Evolutionary conservation across 768 basidiomycete genomes (phyloP), one percentile per base, ranked within the genome.

Genomic region (Candolleomyces efflorescens): DNA sequence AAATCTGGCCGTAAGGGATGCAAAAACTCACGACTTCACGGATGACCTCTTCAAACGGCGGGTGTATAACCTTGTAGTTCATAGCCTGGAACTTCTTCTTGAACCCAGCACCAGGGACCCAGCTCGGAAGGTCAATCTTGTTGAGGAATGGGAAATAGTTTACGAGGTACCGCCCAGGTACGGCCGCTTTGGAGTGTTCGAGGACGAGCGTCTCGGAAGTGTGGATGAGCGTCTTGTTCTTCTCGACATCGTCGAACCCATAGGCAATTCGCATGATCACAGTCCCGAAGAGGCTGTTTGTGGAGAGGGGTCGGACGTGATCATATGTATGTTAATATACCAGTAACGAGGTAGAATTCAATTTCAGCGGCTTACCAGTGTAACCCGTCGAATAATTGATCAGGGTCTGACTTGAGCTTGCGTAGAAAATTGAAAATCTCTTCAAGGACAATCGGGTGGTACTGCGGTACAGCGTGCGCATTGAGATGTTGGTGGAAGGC

Each of bases 81-180:
- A 62, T 63, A 50, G 58, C 65, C 58, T 56, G 20, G 68, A 67
- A 51, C 59, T 64, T 43, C 62, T 62, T 69, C 55, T 72, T 64
- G 65, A 74, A 77, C 1, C 65, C 67, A 5, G 73, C 72, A 22
- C 76, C 75, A 13, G 76, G 76, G 27, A 78, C 55, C 77, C 76
- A 79, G 0, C 55, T 46, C 0, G 78, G 78, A 12, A 76, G 59
- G 54, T 75, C n/a, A n/a, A 66, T 18, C 66, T n/a, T n/a, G n/a
- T n/a, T 70, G 47, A 78, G 55, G 22, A 61, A 22, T 11, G 63
- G 69, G 50, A 64, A 47, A n/a, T 64, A 51, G 49, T 71, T 64
- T 15, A 68, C 65, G 2, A 71, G 36, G 47, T 63, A 67, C 39
- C 61, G 27, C 11, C 71, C 53, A 64, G 74, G 55, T 61, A 70